phyloP scores from a whole-genome alignment of 352 stramenopile genomes.

The Globisporangium cystogenes region DNA sequence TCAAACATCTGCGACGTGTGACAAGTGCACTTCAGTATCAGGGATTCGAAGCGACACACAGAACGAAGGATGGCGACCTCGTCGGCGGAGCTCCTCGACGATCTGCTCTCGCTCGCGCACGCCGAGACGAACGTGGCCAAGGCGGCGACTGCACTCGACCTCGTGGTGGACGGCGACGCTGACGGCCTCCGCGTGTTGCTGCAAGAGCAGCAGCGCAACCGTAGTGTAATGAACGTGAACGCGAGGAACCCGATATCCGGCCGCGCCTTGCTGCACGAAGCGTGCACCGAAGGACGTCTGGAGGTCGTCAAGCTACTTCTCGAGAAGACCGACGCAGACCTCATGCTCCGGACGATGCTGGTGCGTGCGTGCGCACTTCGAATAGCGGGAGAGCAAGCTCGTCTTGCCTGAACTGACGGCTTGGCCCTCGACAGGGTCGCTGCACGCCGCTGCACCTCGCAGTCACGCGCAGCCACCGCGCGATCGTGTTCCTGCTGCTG shows the following conservation, averaged over 20 bases:
- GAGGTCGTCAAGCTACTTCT: conserved; percentile 54
- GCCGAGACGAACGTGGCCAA: not conserved
- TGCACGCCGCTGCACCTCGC: conserved; percentile 58
- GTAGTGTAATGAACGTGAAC: conserved; percentile 23
- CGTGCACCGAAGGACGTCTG: conserved; percentile 39
- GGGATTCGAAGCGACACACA: not conserved
- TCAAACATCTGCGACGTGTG: not conserved
- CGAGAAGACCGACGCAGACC: conserved; percentile 31
- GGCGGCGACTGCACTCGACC: conserved; percentile 16
- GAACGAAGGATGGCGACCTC: not conserved
- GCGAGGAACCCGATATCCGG: conserved; percentile 24
- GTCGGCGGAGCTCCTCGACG: conserved; percentile 32
- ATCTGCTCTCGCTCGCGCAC: conserved; percentile 25
- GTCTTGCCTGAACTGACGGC: not conserved
- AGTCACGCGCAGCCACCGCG: conserved; percentile 46
- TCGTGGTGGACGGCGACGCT: conserved; percentile 25
- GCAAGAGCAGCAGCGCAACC: conserved; percentile 1
- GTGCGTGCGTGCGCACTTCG: conserved; percentile 12
- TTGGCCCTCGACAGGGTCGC: conserved; percentile 28
- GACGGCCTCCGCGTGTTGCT: conserved; percentile 21
- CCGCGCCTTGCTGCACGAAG: conserved; percentile 58
- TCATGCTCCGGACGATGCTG: conserved; percentile 65
- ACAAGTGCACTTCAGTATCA: not conserved
- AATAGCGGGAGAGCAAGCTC: not conserved
- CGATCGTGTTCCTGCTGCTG: conserved; percentile 61